Evolutionary conservation across 106 monocot genomes (phyloP).

Genomic region (Allium fistulosum): DNA sequence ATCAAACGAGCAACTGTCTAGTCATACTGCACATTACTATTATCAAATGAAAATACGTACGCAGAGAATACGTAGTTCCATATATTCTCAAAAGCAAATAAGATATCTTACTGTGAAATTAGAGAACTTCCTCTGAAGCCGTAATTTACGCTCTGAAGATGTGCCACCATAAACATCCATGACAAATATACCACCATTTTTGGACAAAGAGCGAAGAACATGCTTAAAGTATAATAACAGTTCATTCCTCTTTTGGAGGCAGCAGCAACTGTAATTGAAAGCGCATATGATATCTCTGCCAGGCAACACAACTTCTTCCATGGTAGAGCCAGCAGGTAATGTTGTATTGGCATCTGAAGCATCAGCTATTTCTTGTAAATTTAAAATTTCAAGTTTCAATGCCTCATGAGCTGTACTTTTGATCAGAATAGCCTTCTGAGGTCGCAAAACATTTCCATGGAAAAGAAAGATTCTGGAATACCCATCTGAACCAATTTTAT

Average conservation of each 20-base stretch:
- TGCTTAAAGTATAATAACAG: conserved; percentile 74
- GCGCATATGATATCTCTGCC: conserved; percentile 83
- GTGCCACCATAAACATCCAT: conserved; percentile 97
- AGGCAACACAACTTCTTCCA: conserved; percentile 36
- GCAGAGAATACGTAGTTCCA: no score
- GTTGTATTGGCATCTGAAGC: conserved; percentile 1
- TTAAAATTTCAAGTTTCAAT: conserved; percentile 7
- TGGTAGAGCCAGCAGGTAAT: conserved; percentile 14
- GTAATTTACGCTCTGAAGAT: conserved; percentile 78
- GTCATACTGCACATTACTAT: no score
- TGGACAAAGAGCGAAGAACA: conserved; percentile 47
- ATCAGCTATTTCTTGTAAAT: conserved; percentile 11
- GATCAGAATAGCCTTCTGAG: conserved; percentile 36
- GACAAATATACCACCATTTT: conserved; percentile 79
- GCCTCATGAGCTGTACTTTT: conserved; percentile 17
- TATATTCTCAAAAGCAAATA: no score
- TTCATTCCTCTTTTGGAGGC: conserved; percentile 72
- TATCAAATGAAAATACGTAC: no score
- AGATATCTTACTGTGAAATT: conserved; percentile 59
- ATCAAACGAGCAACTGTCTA: no score
- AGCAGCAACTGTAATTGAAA: conserved; percentile 98
- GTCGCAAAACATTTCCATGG: conserved; percentile 88
- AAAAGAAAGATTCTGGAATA: conserved; percentile 73
- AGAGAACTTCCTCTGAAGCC: conserved; percentile 66
- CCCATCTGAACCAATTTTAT: conserved; percentile 51